phyloP scores from a whole-genome alignment of 2,329 filamentous ascomycete genomes.

The Alternaria dauci region DNA sequence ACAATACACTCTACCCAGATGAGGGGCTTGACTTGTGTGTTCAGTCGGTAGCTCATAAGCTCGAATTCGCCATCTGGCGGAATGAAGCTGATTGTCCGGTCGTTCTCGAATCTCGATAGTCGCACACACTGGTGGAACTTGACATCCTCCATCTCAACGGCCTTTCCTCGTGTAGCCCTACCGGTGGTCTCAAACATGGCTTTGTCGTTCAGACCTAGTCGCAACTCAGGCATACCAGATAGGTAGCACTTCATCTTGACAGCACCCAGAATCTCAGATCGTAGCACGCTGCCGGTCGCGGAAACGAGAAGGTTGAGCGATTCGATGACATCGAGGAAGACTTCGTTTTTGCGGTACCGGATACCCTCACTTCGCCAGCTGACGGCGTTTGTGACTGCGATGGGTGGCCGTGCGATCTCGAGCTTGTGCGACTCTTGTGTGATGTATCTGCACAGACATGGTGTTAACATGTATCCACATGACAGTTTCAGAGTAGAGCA shows the following conservation, averaged over 20 bases:
- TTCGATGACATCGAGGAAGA: slow-evolving; percentile 97
- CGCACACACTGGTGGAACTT: slow-evolving; percentile 99
- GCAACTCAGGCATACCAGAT: slow-evolving; percentile 95
- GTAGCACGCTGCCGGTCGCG: slow-evolving; percentile 90
- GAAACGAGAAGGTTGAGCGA: slow-evolving; percentile 95
- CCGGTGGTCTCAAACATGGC: slow-evolving; percentile 99
- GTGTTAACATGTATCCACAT: neutral
- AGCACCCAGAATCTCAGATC: slow-evolving; percentile 94
- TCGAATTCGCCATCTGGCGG: slow-evolving; percentile 98
- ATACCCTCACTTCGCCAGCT: slow-evolving; percentile 98
- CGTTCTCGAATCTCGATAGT: slow-evolving; percentile 95
- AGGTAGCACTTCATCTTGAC: slow-evolving; percentile 99
- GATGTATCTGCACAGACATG: slow-evolving; percentile 70
- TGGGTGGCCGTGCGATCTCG: slow-evolving; percentile 92
- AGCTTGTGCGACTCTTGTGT: slow-evolving; percentile 99
- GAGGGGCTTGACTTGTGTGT: slow-evolving; percentile 97
- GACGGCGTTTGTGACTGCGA: slow-evolving; percentile 97
- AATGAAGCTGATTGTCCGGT: slow-evolving; percentile 98
- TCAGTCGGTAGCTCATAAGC: slow-evolving; percentile 98
- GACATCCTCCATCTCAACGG: slow-evolving; percentile 99
- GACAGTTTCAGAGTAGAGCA: slow-evolving; percentile 15
- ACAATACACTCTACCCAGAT: slow-evolving; percentile 99
- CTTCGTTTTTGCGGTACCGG: slow-evolving; percentile 98
- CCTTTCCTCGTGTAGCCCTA: slow-evolving; percentile 90
- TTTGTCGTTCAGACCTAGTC: slow-evolving; percentile 96